These are phyloP conservation scores for Rhizomucor miehei DNA, from an alignment of 371 early-diverging fungal species.

Conservation along the genomic window DNA sequence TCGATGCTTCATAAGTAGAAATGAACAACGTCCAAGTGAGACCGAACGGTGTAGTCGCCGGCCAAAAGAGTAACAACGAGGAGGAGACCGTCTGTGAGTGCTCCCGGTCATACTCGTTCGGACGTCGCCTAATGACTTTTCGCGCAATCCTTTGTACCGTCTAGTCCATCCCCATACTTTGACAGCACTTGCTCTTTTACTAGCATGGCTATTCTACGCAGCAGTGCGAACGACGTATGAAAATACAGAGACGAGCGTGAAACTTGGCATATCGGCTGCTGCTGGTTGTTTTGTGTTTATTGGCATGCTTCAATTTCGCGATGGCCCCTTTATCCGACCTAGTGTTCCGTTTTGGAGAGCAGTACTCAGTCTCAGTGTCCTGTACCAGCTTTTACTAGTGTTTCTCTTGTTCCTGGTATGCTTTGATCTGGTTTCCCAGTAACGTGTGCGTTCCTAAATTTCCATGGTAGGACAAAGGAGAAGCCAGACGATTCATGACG, in stretches of 20 bases:
- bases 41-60: too few relatives aligned
- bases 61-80: too few relatives aligned
- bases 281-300: conserved; percentile 75
- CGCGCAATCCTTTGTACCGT: background rate
- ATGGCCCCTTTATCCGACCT: conserved; percentile 94
- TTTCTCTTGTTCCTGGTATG: conserved; percentile 88
- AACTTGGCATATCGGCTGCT: conserved; percentile 68
- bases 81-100: too few relatives aligned
- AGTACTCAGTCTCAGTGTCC: conserved; percentile 77
- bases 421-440: conserved; percentile 1
- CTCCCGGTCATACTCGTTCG: too few relatives aligned
- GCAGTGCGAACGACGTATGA: conserved; percentile 52
- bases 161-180: conserved; percentile 53
- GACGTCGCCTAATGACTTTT: too few relatives aligned
- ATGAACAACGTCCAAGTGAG: too few relatives aligned
- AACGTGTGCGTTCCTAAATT: background rate
- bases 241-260: conserved; percentile 60
- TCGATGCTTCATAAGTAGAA: too few relatives aligned
- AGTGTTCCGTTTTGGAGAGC: conserved; percentile 95
- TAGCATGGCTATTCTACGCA: conserved; percentile 55
- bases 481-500: conserved; percentile 75
- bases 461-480: conserved; percentile 69
- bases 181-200: conserved; percentile 45
- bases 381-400: conserved; percentile 86
- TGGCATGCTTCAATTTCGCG: conserved; percentile 85